These are phyloP conservation scores for Trichoderma parareesei DNA, from an alignment of 495 filamentous ascomycete genomes.

Conservation along the genomic window DNA sequence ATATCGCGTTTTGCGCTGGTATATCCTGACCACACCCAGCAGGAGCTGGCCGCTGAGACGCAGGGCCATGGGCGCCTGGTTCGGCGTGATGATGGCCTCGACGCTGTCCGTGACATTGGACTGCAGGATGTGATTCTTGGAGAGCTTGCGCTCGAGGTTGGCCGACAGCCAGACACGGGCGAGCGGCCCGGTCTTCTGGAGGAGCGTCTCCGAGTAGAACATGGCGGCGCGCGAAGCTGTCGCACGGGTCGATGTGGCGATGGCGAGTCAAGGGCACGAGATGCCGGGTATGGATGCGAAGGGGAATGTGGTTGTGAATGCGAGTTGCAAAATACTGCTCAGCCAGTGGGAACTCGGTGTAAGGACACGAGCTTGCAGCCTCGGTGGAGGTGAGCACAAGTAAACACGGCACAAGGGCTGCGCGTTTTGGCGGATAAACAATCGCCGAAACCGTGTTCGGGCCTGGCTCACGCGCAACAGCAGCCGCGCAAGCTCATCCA, in stretches of 20 bases:
- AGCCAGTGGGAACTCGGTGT: background rate
- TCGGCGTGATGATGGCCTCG: slow-evolving; percentile 85
- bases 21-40: slow-evolving; percentile 92
- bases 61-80: slow-evolving; percentile 90
- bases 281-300: no score
- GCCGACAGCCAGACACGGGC: slow-evolving; percentile 97
- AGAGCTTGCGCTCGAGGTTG: slow-evolving; percentile 94
- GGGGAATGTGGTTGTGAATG: background rate
- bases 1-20: slow-evolving; percentile 93
- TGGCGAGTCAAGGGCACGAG: background rate
- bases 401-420: slow-evolving; percentile 8
- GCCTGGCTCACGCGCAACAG: slow-evolving; percentile 4
- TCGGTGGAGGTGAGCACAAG: background rate
- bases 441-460: slow-evolving; percentile 8
- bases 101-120: slow-evolving; percentile 90
- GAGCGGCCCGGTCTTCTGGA: slow-evolving; percentile 93
- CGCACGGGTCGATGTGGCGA: background rate
- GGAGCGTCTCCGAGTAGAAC: slow-evolving; percentile 96
- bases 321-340: background rate
- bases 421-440: slow-evolving; percentile 9
- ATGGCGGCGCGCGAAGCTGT: slow-evolving; percentile 43
- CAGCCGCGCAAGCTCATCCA: slow-evolving; percentile 1
- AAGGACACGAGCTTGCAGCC: background rate
- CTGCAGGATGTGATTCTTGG: slow-evolving; percentile 87
- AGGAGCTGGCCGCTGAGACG: slow-evolving; percentile 89